These are phyloP conservation scores for Scleromitrula shiraiana DNA, from an alignment of 2,329 filamentous ascomycete species.

Conservation along the genomic window DNA sequence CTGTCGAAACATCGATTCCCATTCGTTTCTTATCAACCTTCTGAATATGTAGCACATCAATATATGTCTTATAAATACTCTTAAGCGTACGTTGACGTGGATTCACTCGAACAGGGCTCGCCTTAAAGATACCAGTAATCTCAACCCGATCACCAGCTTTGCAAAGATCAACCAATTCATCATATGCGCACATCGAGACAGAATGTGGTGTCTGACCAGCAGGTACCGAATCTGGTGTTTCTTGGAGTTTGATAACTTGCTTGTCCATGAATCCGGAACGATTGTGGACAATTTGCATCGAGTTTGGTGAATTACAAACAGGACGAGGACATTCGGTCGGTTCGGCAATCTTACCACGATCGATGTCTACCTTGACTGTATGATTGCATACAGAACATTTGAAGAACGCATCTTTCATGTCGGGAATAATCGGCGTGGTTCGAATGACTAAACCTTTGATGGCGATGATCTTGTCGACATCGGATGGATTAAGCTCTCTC, in stretches of 20 bases:
- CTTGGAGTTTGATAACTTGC: constrained; percentile 96
- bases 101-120: constrained; percentile 88
- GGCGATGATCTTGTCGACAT: constrained; percentile 93
- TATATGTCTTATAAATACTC: constrained; percentile 95
- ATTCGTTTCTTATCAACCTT: constrained; percentile 94
- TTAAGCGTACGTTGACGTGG: constrained; percentile 88
- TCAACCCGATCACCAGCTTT: constrained; percentile 95
- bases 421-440: constrained; percentile 90
- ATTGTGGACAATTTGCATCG: constrained; percentile 98
- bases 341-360: constrained; percentile 92
- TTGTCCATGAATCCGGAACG: constrained; percentile 92
- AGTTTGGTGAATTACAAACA: constrained; percentile 78
- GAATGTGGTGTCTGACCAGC: constrained; percentile 96
- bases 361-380: constrained; percentile 81
- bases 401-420: constrained; percentile 99
- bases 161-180: constrained; percentile 94
- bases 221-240: constrained; percentile 90
- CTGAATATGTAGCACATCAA: constrained; percentile 91
- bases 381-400: constrained; percentile 90
- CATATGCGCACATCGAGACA: constrained; percentile 91
- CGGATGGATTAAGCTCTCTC: constrained; percentile 86
- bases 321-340: constrained; percentile 81
- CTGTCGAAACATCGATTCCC: constrained; percentile 81
- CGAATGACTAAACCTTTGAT: constrained; percentile 96
- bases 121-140: constrained; percentile 94